These are phyloP conservation scores for Mycena alexandri DNA, from an alignment of 768 basidiomycete genomes.

Conservation along the genomic window DNA sequence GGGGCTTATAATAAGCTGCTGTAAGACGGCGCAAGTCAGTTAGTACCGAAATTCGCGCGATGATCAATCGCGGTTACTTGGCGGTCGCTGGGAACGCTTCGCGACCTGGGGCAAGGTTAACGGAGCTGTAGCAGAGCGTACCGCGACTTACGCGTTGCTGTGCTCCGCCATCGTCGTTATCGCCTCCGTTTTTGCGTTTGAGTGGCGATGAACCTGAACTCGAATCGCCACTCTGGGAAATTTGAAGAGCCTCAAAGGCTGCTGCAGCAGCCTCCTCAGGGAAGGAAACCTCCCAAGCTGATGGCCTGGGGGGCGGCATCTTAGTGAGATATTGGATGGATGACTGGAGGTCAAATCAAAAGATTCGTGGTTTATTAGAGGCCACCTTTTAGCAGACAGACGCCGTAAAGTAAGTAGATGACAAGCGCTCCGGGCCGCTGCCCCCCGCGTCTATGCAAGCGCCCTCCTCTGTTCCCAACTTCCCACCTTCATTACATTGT, in stretches of 20 bases:
- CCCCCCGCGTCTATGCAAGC: too few species aligned
- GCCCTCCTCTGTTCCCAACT: too few species aligned
- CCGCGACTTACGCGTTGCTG: constrained; percentile 28
- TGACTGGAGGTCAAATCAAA: too few species aligned
- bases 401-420: too few species aligned
- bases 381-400: too few species aligned
- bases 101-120: constrained; percentile 36
- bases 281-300: constrained; percentile 69
- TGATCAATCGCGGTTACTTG: constrained; percentile 27
- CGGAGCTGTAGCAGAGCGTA: not conserved
- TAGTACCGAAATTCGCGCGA: too few species aligned
- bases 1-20: constrained; percentile 57
- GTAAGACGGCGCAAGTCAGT: not conserved
- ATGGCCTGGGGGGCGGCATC: constrained; percentile 59
- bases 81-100: constrained; percentile 44
- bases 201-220: constrained; percentile 9
- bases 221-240: constrained; percentile 9
- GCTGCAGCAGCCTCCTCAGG: constrained; percentile 51
- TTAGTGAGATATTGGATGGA: too few species aligned
- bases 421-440: too few species aligned
- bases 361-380: too few species aligned
- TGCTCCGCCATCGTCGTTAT: not conserved
- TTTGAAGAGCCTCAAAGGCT: not conserved
- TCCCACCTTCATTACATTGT: too few species aligned
- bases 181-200: constrained; percentile 40